These are phyloP conservation scores for Penicillium waksmanii DNA, from an alignment of 495 filamentous ascomycete genomes.

Conservation along the genomic window DNA sequence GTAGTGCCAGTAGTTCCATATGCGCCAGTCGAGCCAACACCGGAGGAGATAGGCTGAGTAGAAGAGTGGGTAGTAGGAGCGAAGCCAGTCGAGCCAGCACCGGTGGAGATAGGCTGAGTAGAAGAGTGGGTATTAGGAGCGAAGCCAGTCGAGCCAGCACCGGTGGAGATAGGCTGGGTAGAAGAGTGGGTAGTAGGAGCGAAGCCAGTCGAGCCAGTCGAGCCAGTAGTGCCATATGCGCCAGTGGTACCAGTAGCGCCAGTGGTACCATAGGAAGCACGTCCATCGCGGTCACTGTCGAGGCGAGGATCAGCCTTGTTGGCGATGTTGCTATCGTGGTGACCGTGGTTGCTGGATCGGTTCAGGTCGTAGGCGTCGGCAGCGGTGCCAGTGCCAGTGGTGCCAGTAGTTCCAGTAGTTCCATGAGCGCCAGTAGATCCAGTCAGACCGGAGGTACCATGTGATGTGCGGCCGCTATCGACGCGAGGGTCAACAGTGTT, in stretches of 20 bases:
- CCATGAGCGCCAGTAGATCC: slow-evolving; percentile 15
- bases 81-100: slow-evolving; percentile 14
- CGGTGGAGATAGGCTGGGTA: slow-evolving; percentile 21
- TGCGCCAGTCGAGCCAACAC: too few species aligned
- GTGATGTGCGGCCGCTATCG: slow-evolving; percentile 18
- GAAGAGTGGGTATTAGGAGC: neutral
- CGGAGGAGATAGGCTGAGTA: neutral
- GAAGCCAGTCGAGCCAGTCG: neutral
- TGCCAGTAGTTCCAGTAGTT: neutral
- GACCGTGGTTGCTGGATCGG: slow-evolving; percentile 24
- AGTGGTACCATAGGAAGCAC: slow-evolving; percentile 8
- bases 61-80: neutral
- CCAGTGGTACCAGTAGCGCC: slow-evolving; percentile 8
- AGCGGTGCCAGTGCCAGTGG: slow-evolving; percentile 4
- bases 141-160: slow-evolving; percentile 23
- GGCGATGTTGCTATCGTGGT: slow-evolving; percentile 27
- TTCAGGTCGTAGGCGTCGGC: slow-evolving; percentile 14
- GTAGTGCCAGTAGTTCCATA: neutral
- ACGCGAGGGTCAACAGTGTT: slow-evolving; percentile 25
- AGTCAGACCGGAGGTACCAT: slow-evolving; percentile 13
- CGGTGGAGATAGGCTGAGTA: neutral
- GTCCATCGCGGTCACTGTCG: slow-evolving; percentile 20
- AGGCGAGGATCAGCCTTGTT: slow-evolving; percentile 27
- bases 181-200: slow-evolving; percentile 8
- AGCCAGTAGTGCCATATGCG: slow-evolving; percentile 21